phyloP scores from a whole-genome alignment of 2,329 filamentous ascomycete genomes.

The Pyricularia pennisetigena region DNA sequence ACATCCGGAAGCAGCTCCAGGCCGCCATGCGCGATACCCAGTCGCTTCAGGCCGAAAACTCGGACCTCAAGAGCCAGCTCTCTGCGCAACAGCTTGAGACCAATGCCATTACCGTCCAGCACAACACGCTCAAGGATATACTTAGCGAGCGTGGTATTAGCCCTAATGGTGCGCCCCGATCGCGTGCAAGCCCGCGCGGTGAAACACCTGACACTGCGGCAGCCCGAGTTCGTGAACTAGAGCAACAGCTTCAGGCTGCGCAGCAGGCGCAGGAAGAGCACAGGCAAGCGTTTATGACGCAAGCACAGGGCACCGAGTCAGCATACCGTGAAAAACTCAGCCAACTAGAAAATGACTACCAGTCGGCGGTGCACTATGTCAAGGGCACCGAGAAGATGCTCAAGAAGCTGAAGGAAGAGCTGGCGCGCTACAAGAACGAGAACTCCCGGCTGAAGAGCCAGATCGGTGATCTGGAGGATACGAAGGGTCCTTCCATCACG shows the following conservation, averaged over 20 bases:
- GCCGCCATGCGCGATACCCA: constrained; percentile 75
- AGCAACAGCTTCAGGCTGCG: constrained; percentile 73
- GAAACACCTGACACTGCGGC: constrained; percentile 64
- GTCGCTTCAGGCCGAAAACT: constrained; percentile 67
- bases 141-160: constrained; percentile 82
- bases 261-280: constrained; percentile 78
- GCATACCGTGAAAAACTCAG: constrained; percentile 88
- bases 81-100: constrained; percentile 83
- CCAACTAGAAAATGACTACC: constrained; percentile 93
- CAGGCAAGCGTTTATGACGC: constrained; percentile 64
- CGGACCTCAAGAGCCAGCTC: constrained; percentile 72
- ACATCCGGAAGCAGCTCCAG: constrained; percentile 84
- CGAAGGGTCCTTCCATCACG: constrained; percentile 24
- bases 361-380: constrained; percentile 95
- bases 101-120: constrained; percentile 87
- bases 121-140: constrained; percentile 87
- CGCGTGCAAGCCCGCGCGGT: constrained; percentile 63
- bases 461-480: constrained; percentile 57
- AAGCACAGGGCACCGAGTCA: constrained; percentile 78
- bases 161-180: constrained; percentile 60
- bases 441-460: constrained; percentile 77
- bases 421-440: constrained; percentile 83
- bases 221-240: constrained; percentile 70
- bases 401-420: constrained; percentile 94
- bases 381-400: constrained; percentile 99